Base-by-base conservation (phyloP, 2,329 filamentous ascomycete species). In the Periconia macrospinosa region DNA sequence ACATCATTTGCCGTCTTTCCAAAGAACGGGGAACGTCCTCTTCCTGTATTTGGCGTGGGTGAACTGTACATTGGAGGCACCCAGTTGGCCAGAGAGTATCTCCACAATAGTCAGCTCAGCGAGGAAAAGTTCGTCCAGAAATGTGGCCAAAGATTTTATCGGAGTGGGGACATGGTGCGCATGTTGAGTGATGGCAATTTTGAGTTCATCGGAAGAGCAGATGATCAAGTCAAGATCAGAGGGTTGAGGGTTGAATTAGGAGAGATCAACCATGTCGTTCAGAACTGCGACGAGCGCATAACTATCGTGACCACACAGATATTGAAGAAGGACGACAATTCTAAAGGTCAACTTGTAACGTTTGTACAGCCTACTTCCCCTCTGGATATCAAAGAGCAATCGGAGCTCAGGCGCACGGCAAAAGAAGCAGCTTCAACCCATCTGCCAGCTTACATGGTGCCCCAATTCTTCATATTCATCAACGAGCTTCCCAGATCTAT, bases 41-140 rank as follows among this genome's bases (percentile, higher is more conserved):
- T 78, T 20, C 75, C 76, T n/a, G 46, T 71, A 1, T 67, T 78
- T 49, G 71, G 73, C 11, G 58, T 70, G 7, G 78, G 78, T 9
- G 78, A 81, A 59, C 63, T 81, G 14, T 78, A 74, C 44, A 76
- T 81, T 45, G 75, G 76, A 41, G 78, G 78, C 11, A 66, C 72
- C 10, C 78, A 80, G 57, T 63, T 81, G 5, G 78, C 78, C 17
- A 65, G 75, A 40, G 77, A 74, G 13, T 81, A 81, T 50, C 64
- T 77, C 50, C 67, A 73, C 40, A 74, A 71, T 18, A 7, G 59
- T 9, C 55, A 64, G 41, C 63, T 75, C 9, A 73, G 70, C 2
- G 52, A 59, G 3, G 60, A 71, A 6, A 62, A 56, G 30, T 75
- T 75, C 41, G 59, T 74, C 8, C 49, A 52, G 9, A 58, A 57